phyloP scores from a whole-genome alignment of 129 eudicot genomes.

The sunflower (Helianthus annuus) region HanXRQr2.0-SUNRISE NC_035441.2:52860983-52861482 shows the following conservation, averaged over 20 bases:
- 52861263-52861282: constrained; percentile 19
- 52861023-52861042: too few relatives aligned
- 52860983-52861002: too few relatives aligned
- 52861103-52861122: too few relatives aligned
- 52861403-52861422: constrained; percentile 44
- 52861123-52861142: too few relatives aligned
- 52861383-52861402: constrained; percentile 39
- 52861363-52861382: constrained; percentile 42
- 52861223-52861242: constrained; percentile 2
- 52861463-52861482: constrained; percentile 28
- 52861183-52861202: background rate
- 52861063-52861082: too few relatives aligned
- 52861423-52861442: constrained; percentile 60
- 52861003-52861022: too few relatives aligned
- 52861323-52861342: constrained; percentile 37
- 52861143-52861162: too few relatives aligned
- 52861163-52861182: constrained; percentile 4
- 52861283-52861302: background rate
- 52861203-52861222: background rate
- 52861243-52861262: constrained; percentile 46
- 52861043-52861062: too few relatives aligned
- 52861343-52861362: constrained; percentile 71
- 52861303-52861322: constrained; percentile 8
- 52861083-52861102: too few relatives aligned
- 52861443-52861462: constrained; percentile 58